A percentile compares a stretch with the other conserved stretches of the same genome.
phyloP scores from a whole-genome alignment of 495 filamentous ascomycete genomes.

The Hypoxylon lenormandii region DNA sequence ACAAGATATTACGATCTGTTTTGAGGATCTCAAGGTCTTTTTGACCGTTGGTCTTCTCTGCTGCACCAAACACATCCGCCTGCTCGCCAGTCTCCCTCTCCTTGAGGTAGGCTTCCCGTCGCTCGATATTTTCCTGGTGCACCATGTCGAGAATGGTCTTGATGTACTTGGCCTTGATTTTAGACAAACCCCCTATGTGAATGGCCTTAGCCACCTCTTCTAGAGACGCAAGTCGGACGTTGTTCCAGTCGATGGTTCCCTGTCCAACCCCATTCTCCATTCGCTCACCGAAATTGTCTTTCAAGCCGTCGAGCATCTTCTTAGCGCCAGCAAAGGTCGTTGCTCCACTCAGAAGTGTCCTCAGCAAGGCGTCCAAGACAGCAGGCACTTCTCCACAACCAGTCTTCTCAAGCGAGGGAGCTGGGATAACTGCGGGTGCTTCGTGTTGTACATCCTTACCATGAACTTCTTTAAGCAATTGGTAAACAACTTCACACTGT shows the following conservation, averaged over 20 bases:
- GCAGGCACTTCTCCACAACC: conserved; percentile 96
- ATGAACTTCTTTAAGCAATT: conserved; percentile 74
- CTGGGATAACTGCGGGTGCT: conserved; percentile 74
- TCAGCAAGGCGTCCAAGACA: conserved; percentile 86
- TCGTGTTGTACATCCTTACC: conserved; percentile 69
- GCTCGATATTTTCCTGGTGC: conserved; percentile 70
- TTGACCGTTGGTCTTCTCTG: conserved; percentile 48
- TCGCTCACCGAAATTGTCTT: conserved; percentile 71
- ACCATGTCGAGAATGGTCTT: conserved; percentile 85
- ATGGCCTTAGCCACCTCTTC: conserved; percentile 79
- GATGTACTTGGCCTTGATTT: conserved; percentile 79
- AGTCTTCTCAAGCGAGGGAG: conserved; percentile 80
- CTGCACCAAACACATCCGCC: conserved; percentile 44
- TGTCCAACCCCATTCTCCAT: conserved; percentile 55
- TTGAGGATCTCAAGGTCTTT: conserved; percentile 51
- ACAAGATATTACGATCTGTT: conserved; percentile 54
- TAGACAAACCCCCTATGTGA: conserved; percentile 75
- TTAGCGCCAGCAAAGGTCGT: conserved; percentile 76
- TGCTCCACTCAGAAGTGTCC: conserved; percentile 81
- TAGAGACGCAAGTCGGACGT: conserved; percentile 72
- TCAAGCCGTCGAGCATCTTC: conserved; percentile 76
- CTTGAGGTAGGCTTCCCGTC: conserved; percentile 46
- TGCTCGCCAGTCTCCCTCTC: conserved; percentile 50
- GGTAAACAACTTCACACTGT: conserved; percentile 79
- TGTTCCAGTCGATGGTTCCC: conserved; percentile 90